Base-by-base conservation (phyloP, 208 protist genomes). In the Crithidia expoeki region DNA sequence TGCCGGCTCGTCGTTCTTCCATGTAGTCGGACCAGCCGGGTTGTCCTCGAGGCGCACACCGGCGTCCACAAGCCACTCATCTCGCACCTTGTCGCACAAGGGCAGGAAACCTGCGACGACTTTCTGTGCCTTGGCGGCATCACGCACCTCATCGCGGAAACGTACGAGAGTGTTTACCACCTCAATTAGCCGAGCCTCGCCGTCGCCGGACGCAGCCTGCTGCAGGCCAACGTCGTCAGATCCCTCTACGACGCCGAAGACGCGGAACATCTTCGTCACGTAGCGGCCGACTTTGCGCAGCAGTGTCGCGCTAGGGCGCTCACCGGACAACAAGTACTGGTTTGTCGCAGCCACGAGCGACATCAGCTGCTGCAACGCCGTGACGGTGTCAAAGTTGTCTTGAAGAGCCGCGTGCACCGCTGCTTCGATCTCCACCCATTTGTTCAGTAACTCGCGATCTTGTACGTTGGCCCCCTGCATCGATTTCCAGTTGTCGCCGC, bases 381-480 rank as follows among this genome's bases (percentile, higher is more conserved):
- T 70, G 5, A 88, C 83, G 1, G 97, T 99, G 85, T 99, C 93
- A 61, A 99, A 98, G 74, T 97, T 98, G 67, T 99, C 84, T 61
- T 66, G 97, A 44, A 97, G 73, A 6, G 91, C 88, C 4, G 44
- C 66, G 80, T 98, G 91, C 25, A 99, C 92, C 27, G 75, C 67
- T 3, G 83, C 72, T 71, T 98, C 85, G 2, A 67, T 57, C 34
- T 73, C 64, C 16, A 67, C 36, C 74, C 80, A 88, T 42, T 46
- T 49, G 21, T 65, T 49, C 28, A 79, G 66, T 61, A 97, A 74
- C 55, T 80, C 53, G 32, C 89, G 84, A 33, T 94, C 90, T 25
- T 72, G 58, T 38, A 46, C 14, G 69, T 80, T 88, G 62, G 72
- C 80, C 3, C 85, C 86, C 55, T 93, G 82, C 21, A 66, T 50